Evolutionary conservation across 2,329 filamentous ascomycete species (phyloP).

Genomic region (Trichophyton verrucosum): DNA sequence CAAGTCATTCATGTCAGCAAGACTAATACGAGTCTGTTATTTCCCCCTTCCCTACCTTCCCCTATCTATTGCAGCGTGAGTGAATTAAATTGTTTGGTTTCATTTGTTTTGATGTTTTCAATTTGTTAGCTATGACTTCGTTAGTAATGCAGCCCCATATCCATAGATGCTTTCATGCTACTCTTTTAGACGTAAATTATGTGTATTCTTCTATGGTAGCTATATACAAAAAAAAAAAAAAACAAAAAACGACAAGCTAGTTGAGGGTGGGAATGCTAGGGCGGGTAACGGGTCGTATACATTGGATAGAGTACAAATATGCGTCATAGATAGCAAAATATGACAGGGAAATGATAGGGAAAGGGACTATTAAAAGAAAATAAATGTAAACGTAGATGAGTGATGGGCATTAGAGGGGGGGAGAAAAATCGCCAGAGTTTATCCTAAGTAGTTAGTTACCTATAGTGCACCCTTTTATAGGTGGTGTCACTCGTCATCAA

Average conservation of each 20-base stretch:
- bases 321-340: not conserved
- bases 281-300: not conserved
- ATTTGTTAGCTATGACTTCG: not conserved
- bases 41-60: not conserved
- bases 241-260: not conserved
- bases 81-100: not conserved
- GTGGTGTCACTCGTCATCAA: constrained; percentile 64
- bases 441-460: not conserved
- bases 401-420: not conserved
- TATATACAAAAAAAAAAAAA: not conserved
- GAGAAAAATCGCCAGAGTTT: not conserved
- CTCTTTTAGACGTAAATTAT: not conserved
- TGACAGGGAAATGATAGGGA: not conserved
- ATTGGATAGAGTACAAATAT: not conserved
- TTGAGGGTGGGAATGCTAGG: not conserved
- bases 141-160: not conserved
- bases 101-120: not conserved
- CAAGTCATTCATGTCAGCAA: not conserved
- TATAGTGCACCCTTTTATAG: not conserved
- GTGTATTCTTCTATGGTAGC: not conserved
- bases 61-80: not conserved
- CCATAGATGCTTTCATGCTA: not conserved
- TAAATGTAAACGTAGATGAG: not conserved
- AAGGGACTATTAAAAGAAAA: not conserved
- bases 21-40: not conserved